Conservation (phyloP, 1,284 basidiomycete genomes). For the Trichosporon inkin region DNA sequence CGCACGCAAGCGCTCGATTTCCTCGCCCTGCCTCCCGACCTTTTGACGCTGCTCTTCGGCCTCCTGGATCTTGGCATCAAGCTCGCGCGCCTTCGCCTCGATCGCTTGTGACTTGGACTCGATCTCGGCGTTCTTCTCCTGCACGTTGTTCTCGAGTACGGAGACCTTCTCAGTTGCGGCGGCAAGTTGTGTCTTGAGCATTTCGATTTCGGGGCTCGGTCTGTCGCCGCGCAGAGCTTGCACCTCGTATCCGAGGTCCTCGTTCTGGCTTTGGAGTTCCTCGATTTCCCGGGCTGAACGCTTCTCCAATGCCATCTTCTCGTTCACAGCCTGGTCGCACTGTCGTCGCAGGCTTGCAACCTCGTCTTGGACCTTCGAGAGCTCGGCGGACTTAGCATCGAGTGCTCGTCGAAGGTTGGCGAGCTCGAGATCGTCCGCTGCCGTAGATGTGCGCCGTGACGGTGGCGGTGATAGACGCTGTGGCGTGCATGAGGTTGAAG, state of each 20-base stretch:
- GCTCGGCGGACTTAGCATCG: background rate
- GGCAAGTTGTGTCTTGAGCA: constrained; percentile 18
- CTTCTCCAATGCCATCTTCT: constrained; percentile 44
- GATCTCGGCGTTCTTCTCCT: constrained; percentile 4
- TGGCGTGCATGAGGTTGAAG: background rate
- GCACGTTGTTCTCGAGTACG: background rate
- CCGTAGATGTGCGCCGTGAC: background rate
- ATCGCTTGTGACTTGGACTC: background rate
- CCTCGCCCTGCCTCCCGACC: background rate
- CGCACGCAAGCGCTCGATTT: constrained; percentile 1
- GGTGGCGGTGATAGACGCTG: background rate
- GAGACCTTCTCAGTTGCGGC: background rate
- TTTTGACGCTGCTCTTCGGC: constrained; percentile 1
- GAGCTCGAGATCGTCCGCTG: constrained; percentile 18
- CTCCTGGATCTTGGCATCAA: background rate
- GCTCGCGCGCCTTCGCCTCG: background rate
- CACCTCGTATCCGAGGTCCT: constrained; percentile 44
- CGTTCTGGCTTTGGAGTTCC: constrained; percentile 35
- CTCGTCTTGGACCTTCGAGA: constrained; percentile 19
- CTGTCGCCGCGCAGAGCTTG: constrained; percentile 27
- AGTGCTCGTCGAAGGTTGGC: constrained; percentile 11
- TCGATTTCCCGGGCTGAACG: constrained; percentile 34
- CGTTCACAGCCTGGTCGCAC: constrained; percentile 46
- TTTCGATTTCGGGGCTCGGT: constrained; percentile 27
- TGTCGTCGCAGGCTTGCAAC: constrained; percentile 31